Evolutionary conservation across 805 yeast species (phyloP), one percentile per base, ranked within the genome.

Genomic region (Kluyveromyces lactis): DNA sequence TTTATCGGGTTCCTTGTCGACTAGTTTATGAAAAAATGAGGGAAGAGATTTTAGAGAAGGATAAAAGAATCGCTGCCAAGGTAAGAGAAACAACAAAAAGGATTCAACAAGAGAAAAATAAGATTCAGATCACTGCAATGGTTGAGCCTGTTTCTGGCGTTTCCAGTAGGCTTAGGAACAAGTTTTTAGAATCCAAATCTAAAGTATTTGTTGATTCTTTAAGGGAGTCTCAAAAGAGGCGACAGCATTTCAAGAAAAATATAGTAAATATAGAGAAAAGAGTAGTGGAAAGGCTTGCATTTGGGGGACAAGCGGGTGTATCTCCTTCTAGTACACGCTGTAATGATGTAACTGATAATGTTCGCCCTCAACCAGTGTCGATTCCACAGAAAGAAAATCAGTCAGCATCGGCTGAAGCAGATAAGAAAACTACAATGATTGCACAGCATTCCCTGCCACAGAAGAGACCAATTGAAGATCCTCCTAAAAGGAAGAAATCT

Each of bases 1-100:
- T 49, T 38, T 64, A 48, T 42, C 55, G 46, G 40, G 40, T 64
- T 7, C 69, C 70, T 0, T 61, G 57, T 15, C 54, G 66, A 38
- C 48, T 64, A 46, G 44, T 67, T 4, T 63, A 57, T 39, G 44
- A 58, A 32, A 54, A 55, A 40, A 60, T 62, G 37, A 52, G 54
- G 19, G 48, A 58, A 24, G 70, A 66, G 23, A 52, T 51, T 7
- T 35, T 48, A 1, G 46, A 48, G 37, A 67, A 63, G 40, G 62
- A 62, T 32, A 60, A 58, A 28, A 43, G 53, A 33, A 65, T 64
- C 15, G 56, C 66, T 3, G 62, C 55, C 38, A 58, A 60, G 27
- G 42, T 64, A 38, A 52, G 69, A 46, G 46, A 52, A 26, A 49
- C 55, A 33, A 56, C 55, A 50, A 51, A 47, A 35, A 48, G 49